A percentile compares a stretch with the other conserved stretches of the same genome.
Conservation (phyloP, 2,329 filamentous ascomycete genomes). For the Penicillium hesseltinei region DNA sequence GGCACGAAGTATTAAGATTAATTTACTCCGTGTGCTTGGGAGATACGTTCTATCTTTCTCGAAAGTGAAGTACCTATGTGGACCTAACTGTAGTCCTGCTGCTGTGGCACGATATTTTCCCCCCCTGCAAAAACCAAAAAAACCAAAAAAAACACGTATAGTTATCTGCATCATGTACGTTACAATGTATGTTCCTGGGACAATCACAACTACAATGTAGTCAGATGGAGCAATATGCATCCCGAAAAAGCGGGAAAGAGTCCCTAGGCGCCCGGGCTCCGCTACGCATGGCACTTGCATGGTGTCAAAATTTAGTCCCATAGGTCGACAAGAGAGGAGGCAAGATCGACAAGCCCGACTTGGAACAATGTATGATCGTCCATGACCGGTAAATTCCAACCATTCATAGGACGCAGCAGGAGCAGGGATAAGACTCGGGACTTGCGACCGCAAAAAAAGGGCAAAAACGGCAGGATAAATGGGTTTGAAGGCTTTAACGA, state of each 20-base stretch:
- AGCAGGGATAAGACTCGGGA: background rate
- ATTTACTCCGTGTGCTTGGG: background rate
- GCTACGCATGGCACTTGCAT: constrained; percentile 19
- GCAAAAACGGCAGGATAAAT: constrained; percentile 14
- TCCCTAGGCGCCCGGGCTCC: background rate
- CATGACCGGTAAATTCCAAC: background rate
- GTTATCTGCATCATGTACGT: background rate
- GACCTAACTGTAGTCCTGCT: background rate
- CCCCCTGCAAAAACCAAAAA: background rate
- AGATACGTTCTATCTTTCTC: background rate
- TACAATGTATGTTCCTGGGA: background rate
- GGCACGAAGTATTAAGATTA: constrained; percentile 2
- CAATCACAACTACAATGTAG: background rate
- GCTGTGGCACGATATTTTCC: background rate
- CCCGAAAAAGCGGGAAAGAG: constrained; percentile 1
- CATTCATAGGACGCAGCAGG: constrained; percentile 10
- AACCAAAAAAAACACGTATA: background rate
- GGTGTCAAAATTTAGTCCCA: constrained; percentile 7
- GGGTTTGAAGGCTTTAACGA: constrained; percentile 10
- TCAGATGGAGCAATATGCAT: constrained; percentile 4
- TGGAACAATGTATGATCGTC: constrained; percentile 8
- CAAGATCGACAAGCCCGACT: constrained; percentile 11
- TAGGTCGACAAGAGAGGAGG: background rate
- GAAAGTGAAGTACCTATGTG: background rate
- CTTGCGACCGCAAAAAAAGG: constrained; percentile 8